Evolutionary conservation across 768 basidiomycete species (phyloP).

Genomic region (Boletus rubescentipes): DNA sequence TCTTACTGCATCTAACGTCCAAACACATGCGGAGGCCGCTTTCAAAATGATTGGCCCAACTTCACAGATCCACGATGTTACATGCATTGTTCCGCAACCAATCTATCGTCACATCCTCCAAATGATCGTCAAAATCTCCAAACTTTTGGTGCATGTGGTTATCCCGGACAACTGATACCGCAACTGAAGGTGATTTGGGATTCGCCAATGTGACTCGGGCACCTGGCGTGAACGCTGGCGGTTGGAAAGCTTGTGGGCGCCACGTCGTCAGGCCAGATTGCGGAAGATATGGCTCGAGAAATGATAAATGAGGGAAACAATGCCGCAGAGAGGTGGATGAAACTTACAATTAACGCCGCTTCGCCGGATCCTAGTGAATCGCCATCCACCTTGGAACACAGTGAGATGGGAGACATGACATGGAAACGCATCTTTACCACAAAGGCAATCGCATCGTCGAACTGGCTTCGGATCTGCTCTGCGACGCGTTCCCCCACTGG

Average conservation of each 20-base stretch:
- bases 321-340: neutral
- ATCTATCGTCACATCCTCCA: slow-evolving; percentile 64
- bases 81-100: slow-evolving; percentile 45
- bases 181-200: slow-evolving; percentile 44
- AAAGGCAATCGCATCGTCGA: slow-evolving; percentile 63
- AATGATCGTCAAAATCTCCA: slow-evolving; percentile 81
- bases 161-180: slow-evolving; percentile 50
- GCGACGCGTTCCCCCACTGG: slow-evolving; percentile 67
- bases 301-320: slow-evolving; percentile 1
- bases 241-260: slow-evolving; percentile 43
- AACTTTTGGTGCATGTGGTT: slow-evolving; percentile 54
- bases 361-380: slow-evolving; percentile 51
- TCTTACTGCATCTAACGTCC: too few species aligned
- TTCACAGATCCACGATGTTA: slow-evolving; percentile 23
- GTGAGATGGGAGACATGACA: slow-evolving; percentile 8
- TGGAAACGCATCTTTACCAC: slow-evolving; percentile 47
- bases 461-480: slow-evolving; percentile 50
- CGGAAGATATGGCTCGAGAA: slow-evolving; percentile 50
- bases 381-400: slow-evolving; percentile 53
- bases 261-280: slow-evolving; percentile 41
- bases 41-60: too few species aligned
- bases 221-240: slow-evolving; percentile 43
- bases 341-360: slow-evolving; percentile 58
- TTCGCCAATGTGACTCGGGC: slow-evolving; percentile 50
- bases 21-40: too few species aligned